Conservation (phyloP, 1,284 basidiomycete species). For the Tilletia caries region DNA sequence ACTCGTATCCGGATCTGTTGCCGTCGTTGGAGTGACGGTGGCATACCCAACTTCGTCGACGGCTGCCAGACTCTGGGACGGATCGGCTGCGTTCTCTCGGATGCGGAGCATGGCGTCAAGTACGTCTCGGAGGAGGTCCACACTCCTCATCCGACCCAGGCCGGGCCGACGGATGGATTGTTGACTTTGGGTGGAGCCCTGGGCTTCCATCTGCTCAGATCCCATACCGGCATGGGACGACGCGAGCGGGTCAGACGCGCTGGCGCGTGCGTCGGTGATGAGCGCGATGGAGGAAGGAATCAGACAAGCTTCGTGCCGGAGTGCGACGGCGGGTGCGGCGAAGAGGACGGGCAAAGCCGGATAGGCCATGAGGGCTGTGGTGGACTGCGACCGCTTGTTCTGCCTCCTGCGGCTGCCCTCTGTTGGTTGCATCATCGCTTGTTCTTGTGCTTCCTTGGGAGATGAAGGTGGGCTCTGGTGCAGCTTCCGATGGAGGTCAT, state of each 20-base stretch:
- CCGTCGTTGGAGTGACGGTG: too few relatives aligned
- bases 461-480: too few relatives aligned
- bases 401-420: background rate
- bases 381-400: too few relatives aligned
- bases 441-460: background rate
- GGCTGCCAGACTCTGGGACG: background rate
- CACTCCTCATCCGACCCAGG: constrained; percentile 3
- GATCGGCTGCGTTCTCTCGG: constrained; percentile 5
- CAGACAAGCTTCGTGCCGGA: background rate
- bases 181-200: background rate
- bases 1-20: too few relatives aligned
- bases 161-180: background rate
- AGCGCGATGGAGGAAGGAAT: constrained; percentile 2
- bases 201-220: background rate
- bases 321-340: constrained; percentile 1
- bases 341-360: constrained; percentile 1
- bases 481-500: background rate
- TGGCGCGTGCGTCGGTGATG: background rate
- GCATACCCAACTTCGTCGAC: background rate
- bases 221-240: too few relatives aligned
- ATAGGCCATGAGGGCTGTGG: background rate
- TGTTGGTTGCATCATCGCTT: background rate
- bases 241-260: background rate
- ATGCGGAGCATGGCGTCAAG: background rate
- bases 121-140: background rate